Conservation (phyloP, 2,329 filamentous ascomycete genomes). For the Nigrospora sphaerica region DNA sequence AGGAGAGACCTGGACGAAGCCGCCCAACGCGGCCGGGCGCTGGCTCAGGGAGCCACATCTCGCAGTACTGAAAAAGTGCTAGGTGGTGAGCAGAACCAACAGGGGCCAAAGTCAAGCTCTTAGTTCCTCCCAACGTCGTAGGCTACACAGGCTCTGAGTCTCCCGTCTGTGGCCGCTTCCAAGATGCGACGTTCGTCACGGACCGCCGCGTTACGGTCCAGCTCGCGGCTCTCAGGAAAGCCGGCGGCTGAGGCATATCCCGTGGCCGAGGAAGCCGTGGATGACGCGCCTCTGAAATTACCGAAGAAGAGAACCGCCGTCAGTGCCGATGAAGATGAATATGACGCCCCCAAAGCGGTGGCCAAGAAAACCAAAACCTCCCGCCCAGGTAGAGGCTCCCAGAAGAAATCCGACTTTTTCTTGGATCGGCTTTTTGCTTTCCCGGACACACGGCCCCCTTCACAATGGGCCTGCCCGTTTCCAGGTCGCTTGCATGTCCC, state of each 20-base stretch:
- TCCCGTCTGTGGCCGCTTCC: not conserved
- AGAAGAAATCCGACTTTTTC: slow-evolving; percentile 5
- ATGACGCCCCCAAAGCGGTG: not conserved
- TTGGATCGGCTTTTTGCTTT: no score
- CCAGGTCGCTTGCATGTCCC: slow-evolving; percentile 26
- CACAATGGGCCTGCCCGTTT: slow-evolving; percentile 10
- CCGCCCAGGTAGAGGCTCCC: not conserved
- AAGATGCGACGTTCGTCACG: slow-evolving; percentile 20
- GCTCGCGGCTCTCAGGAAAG: not conserved
- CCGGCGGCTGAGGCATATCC: not conserved
- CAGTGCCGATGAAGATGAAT: not conserved
- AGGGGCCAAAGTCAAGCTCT: no score
- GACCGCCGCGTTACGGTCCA: slow-evolving; percentile 5
- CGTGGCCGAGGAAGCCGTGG: not conserved
- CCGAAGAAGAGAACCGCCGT: no score
- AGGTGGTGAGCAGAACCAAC: no score
- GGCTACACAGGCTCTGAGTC: no score
- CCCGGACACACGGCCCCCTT: slow-evolving; percentile 10
- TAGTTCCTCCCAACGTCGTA: no score
- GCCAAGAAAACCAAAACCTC: not conserved
- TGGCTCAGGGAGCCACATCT: not conserved
- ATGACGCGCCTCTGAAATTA: no score
- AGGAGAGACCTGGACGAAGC: not conserved
- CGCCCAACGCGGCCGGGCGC: not conserved
- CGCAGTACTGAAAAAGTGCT: no score